These are phyloP conservation scores for Phytophthora sojae DNA, from an alignment of 352 stramenopile species.

Conservation along the genomic window DNA sequence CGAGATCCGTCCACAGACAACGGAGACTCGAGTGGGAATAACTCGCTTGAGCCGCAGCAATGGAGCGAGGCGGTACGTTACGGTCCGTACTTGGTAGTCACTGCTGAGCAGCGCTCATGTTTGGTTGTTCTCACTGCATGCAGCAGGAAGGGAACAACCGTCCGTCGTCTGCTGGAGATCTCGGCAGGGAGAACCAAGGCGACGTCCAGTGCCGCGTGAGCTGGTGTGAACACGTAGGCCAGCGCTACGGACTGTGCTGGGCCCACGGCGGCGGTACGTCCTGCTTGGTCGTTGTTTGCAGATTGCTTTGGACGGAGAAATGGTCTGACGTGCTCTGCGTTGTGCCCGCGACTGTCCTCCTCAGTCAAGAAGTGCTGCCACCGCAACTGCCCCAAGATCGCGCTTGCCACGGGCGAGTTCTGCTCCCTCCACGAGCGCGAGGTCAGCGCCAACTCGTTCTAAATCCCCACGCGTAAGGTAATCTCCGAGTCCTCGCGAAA, in stretches of 20 bases:
- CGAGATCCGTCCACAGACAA: constrained; percentile 17
- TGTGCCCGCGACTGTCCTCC: neutral
- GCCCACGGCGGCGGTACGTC: constrained; percentile 52
- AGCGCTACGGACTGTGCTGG: constrained; percentile 62
- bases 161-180: constrained; percentile 1
- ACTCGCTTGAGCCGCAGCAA: constrained; percentile 19
- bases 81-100: neutral
- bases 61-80: constrained; percentile 21
- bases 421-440: constrained; percentile 52
- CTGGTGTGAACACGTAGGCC: constrained; percentile 53
- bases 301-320: neutral
- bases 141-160: constrained; percentile 12
- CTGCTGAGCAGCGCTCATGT: neutral
- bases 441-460: constrained; percentile 17
- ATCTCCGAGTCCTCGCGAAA: neutral
- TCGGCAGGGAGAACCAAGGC: neutral
- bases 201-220: constrained; percentile 44
- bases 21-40: constrained; percentile 13
- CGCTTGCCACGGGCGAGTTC: constrained; percentile 44
- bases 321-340: neutral
- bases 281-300: neutral
- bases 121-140: neutral
- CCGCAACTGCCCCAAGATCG: constrained; percentile 37
- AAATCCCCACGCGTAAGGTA: neutral
- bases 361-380: constrained; percentile 60